These are phyloP conservation scores for Suillus bovinus DNA, from an alignment of 768 basidiomycete species.

Conservation along the genomic window DNA sequence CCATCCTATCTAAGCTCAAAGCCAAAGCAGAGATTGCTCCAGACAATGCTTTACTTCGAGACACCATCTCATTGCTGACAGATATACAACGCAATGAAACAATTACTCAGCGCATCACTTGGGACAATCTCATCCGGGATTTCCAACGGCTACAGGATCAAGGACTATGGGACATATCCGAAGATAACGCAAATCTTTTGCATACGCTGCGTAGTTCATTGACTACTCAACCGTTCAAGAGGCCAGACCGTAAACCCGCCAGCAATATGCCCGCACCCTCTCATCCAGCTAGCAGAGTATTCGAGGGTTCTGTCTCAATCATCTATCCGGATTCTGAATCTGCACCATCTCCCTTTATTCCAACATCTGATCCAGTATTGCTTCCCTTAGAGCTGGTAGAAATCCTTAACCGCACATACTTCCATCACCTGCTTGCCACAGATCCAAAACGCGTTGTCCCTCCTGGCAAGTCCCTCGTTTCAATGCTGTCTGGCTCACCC, in stretches of 20 bases:
- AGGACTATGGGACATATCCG: conserved; percentile 26
- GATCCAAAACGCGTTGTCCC: conserved; percentile 63
- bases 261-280: background rate
- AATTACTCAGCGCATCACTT: conserved; percentile 20
- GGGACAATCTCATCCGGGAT: conserved; percentile 22
- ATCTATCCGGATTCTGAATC: conserved; percentile 15
- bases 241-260: background rate
- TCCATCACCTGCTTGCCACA: conserved; percentile 67
- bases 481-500: conserved; percentile 48
- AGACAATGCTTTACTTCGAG: conserved; percentile 20
- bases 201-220: conserved; percentile 23
- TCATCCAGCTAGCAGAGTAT: background rate
- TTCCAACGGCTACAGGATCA: conserved; percentile 24
- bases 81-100: conserved; percentile 26
- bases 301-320: conserved; percentile 17
- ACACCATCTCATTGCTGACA: conserved; percentile 20
- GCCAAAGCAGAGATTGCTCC: conserved; percentile 13
- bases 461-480: conserved; percentile 69
- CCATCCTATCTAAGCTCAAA: conserved; percentile 28
- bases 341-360: conserved; percentile 20
- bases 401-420: conserved; percentile 58
- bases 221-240: conserved; percentile 10
- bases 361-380: conserved; percentile 22
- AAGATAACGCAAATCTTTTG: conserved; percentile 29
- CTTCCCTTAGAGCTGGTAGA: conserved; percentile 60